Percentiles rank a stretch among this genome's conserved stretches.
Conservation (phyloP, 768 basidiomycete genomes). For the Naganishia kalamii region DNA sequence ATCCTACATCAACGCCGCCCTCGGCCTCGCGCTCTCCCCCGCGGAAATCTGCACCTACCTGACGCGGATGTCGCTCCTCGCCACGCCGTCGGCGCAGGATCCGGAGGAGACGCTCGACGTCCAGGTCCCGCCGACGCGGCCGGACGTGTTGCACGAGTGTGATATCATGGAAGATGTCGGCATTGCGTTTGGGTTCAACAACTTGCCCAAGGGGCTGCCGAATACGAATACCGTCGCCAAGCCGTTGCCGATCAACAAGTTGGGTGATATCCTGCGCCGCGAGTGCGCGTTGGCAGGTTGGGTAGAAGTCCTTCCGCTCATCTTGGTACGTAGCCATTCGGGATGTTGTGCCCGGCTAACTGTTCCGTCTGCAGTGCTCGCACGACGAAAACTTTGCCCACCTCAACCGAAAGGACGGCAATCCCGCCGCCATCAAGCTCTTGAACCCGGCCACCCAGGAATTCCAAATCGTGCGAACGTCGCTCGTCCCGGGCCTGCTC, state of each 20-base stretch:
- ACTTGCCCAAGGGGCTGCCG: slow-evolving; percentile 85
- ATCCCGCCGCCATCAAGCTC: slow-evolving; percentile 73
- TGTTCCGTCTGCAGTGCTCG: slow-evolving; percentile 63
- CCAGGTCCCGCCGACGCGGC: slow-evolving; percentile 83
- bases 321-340: slow-evolving; percentile 59
- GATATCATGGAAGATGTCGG: slow-evolving; percentile 98
- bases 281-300: slow-evolving; percentile 95
- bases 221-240: slow-evolving; percentile 90
- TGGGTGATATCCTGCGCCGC: slow-evolving; percentile 75
- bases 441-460: slow-evolving; percentile 96
- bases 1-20: slow-evolving; percentile 93
- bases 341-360: not conserved
- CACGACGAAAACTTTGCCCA: slow-evolving; percentile 97
- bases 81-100: slow-evolving; percentile 54
- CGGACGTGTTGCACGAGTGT: slow-evolving; percentile 96
- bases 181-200: slow-evolving; percentile 97
- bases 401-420: slow-evolving; percentile 68
- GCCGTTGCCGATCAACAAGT: slow-evolving; percentile 77
- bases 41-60: slow-evolving; percentile 66
- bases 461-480: slow-evolving; percentile 95
- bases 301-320: slow-evolving; percentile 90
- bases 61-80: slow-evolving; percentile 70
- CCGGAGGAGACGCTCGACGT: slow-evolving; percentile 65
- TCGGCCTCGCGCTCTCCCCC: slow-evolving; percentile 67
- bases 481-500: slow-evolving; percentile 87